Base-by-base conservation (phyloP, 148 eudicot species). In the Vaccinium macrocarpon region DNA sequence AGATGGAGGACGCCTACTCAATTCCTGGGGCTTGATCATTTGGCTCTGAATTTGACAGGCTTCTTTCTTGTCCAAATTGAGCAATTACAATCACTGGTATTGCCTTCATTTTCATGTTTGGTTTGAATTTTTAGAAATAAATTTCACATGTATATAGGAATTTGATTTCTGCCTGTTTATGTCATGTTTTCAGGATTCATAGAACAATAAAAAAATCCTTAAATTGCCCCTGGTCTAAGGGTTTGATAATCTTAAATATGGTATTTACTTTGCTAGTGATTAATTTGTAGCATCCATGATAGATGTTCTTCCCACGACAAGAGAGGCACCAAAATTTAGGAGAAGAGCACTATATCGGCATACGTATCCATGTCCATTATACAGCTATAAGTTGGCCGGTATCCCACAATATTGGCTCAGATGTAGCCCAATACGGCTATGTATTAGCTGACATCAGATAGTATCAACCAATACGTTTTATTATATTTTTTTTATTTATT, bases 61-160 rank as follows among this genome's bases (percentile, higher is more conserved):
- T 84, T 68, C 38, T 56, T 68, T 53, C 42, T 53, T 79, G 82
- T 79, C 82, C 79, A 84, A 61, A 57, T 80, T 56, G 86, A 57
- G 86, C 73, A n/a, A 72, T 56, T 53, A 56, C 72, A 80, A 73
- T 50, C 80, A 73, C 53, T 19, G 35, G 66, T 80, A 81, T 13
- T 27, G 66, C 59, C 55, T 71, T 57, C 79, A 71, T 80, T n/a
- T 71, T 46, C 50, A 48, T 70, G 29, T 51, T 59, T 73, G 84
- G 80, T 73, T 59, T 53, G 50, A 42, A 13, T 74, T 81, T 81
- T 18, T 21, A 59, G 27, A 72, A 81, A 61, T 74, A 81, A 85
- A 53, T 42, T 15, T 55, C 61, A 55, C 52, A 75, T 85, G 84
- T 85, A 85, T 55, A 85, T 81, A 81, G 12, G 23, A 49, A 75